Percentiles rank a stretch among this genome's conserved stretches.
phyloP scores from a whole-genome alignment of 345 rosid species.

The Aurinia saxatilis region DNA sequence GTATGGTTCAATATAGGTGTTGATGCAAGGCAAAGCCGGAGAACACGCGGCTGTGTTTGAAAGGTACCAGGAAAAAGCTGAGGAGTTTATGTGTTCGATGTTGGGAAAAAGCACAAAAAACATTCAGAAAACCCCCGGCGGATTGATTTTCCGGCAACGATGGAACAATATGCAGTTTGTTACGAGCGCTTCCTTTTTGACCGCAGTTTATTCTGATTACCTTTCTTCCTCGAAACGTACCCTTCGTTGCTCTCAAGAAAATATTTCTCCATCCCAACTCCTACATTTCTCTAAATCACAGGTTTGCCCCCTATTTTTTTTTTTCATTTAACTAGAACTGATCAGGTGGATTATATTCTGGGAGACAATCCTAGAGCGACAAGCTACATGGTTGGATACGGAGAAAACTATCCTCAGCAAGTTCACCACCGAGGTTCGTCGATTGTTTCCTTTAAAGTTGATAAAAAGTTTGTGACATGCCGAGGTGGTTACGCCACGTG shows the following conservation, averaged over 20 bases:
- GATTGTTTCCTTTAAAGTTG: constrained; percentile 63
- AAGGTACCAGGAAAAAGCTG: constrained; percentile 75
- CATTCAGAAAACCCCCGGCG: constrained; percentile 74
- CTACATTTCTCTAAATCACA: constrained; percentile 81
- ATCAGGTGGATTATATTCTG: constrained; percentile 81
- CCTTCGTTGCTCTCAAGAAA: constrained; percentile 24
- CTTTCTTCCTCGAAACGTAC: constrained; percentile 43
- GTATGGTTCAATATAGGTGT: constrained; percentile 34
- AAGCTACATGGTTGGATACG: constrained; percentile 95
- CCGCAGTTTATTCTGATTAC: constrained; percentile 68
- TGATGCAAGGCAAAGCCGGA: constrained; percentile 81
- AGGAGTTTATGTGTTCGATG: constrained; percentile 76
- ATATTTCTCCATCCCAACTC: constrained; percentile 42
- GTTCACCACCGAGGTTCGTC: constrained; percentile 93
- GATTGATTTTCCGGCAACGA: constrained; percentile 76
- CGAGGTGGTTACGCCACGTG: constrained; percentile 89
- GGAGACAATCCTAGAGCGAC: constrained; percentile 97
- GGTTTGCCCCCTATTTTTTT: constrained; percentile 26
- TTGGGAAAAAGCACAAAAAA: constrained; percentile 61
- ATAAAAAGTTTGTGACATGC: constrained; percentile 62
- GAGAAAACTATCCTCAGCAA: constrained; percentile 72
- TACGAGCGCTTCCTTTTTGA: constrained; percentile 67
- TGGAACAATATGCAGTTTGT: constrained; percentile 98
- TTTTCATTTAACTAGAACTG: not conserved
- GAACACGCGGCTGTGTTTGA: constrained; percentile 49